Base-by-base conservation (phyloP, 495 filamentous ascomycete species). In the Aspergillus indologenus region DNA sequence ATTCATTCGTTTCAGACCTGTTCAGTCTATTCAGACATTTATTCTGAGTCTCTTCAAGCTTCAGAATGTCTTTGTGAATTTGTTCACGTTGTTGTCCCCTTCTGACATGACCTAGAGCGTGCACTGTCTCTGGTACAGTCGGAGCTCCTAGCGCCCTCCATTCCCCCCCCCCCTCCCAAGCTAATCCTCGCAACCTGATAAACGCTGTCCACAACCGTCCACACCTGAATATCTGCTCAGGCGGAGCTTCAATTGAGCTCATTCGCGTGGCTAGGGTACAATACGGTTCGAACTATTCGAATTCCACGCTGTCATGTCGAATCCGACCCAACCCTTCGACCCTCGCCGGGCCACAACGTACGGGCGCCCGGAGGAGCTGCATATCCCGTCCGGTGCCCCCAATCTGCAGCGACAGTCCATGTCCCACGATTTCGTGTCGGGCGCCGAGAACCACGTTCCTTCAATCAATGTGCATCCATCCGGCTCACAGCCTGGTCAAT, bases 281-380 rank as follows among this genome's bases (percentile, higher is more conserved):
- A 8, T 11, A 11, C 34, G 12, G 26, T 9, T 14, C 34, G 34
- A 15, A 15, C 12, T 40, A 40, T 11, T 40, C 34, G 7, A 15
- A 14, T 6, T 40, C 12, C 5, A 11, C 34, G 5, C 34, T 40
- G 56, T 48, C 57, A 79, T 79, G 70, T 75, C 80, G 52, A 81
- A 76, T 61, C 72, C 75, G 23, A 60, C 72, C 45, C 77, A 76
- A 61, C 67, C 79, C 19, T 86, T 79, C 68, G 83, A 85, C 26
- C 75, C 81, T 43, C 78, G 84, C 63, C 77, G 84, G 63, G 68
- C 75, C 49, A 75, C 79, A 43, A 69, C 73, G 14, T 80, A 79
- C 57, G 75, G 70, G 24, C 79, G 85, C 48, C 78, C 82, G 60
- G 90, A 92, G 63, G 90, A 95, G 76, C 80, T 92, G 64, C 90